Evolutionary conservation across 78 protist species (phyloP).

Genomic region (Dictyostelium discoideum): DNA sequence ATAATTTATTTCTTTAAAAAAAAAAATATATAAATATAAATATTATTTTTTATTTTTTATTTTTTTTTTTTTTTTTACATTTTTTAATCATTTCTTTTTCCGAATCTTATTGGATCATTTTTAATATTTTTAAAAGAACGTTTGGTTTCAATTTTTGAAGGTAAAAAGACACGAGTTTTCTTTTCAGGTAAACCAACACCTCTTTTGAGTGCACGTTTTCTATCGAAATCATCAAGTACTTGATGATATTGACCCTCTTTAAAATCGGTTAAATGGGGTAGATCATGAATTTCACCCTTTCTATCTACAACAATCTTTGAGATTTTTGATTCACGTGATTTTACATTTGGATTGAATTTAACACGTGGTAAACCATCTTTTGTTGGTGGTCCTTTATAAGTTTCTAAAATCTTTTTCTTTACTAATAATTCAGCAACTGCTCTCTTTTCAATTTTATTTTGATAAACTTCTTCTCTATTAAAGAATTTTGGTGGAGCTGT

Average conservation of each 20-base stretch:
- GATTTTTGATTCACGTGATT: not conserved
- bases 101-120: not conserved
- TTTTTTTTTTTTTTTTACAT: not conserved
- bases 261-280: constrained; percentile 66
- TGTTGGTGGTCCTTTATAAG: constrained; percentile 10
- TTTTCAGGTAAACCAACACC: constrained; percentile 20
- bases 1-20: not conserved
- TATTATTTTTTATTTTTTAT: too few relatives aligned
- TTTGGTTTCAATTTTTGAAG: constrained; percentile 54
- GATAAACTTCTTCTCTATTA: not conserved
- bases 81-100: not conserved
- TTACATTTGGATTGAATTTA: constrained; percentile 70
- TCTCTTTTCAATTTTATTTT: constrained; percentile 23
- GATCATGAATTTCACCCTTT: constrained; percentile 57
- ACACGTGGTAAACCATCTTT: constrained; percentile 70
- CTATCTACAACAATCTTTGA: constrained; percentile 52
- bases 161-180: not conserved
- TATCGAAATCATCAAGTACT: constrained; percentile 45
- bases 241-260: constrained; percentile 54
- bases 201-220: constrained; percentile 15
- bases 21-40: too few relatives aligned
- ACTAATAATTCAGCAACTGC: constrained; percentile 31
- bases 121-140: constrained; percentile 2
- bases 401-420: constrained; percentile 38
- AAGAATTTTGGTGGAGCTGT: not conserved